These are phyloP conservation scores for Beauveria sp. DNA, from an alignment of 2,329 filamentous ascomycete species.

Conservation along the genomic window DNA sequence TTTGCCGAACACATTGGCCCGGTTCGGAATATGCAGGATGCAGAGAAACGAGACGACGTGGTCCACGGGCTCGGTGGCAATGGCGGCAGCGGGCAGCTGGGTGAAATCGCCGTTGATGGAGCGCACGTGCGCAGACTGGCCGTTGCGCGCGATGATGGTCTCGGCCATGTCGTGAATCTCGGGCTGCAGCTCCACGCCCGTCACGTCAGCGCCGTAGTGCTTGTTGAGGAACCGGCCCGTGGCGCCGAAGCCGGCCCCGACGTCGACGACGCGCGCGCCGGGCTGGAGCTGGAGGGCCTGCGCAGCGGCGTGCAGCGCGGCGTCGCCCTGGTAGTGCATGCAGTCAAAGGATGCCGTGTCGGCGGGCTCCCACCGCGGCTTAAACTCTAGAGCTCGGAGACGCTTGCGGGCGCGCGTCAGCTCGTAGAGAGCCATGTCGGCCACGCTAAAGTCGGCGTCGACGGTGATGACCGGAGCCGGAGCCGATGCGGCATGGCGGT, in stretches of 20 bases:
- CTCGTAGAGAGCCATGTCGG: conserved; percentile 7
- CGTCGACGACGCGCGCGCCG: conserved; percentile 14
- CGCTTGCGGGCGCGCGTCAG: neutral
- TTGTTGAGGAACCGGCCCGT: conserved; percentile 17
- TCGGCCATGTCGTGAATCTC: conserved; percentile 17
- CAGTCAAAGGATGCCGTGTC: conserved; percentile 18
- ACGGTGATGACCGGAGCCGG: neutral
- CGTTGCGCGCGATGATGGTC: conserved; percentile 13
- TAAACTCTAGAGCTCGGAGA: conserved; percentile 8
- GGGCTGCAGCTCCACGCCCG: conserved; percentile 16
- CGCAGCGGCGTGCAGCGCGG: conserved; percentile 15
- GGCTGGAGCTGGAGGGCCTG: conserved; percentile 11
- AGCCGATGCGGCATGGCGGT: neutral
- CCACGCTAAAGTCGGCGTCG: neutral
- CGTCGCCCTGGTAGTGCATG: conserved; percentile 19
- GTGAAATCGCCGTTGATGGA: conserved; percentile 16
- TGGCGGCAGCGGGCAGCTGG: conserved; percentile 6
- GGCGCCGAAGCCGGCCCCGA: conserved; percentile 18
- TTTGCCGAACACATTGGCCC: conserved; percentile 13
- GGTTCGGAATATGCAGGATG: conserved; percentile 16
- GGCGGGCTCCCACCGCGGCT: conserved; percentile 14
- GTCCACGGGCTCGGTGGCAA: conserved; percentile 10
- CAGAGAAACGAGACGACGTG: conserved; percentile 18
- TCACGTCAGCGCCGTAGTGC: conserved; percentile 13
- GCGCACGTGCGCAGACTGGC: conserved; percentile 5